Base-by-base conservation (phyloP, 108 stramenopile species). In the Aurantiochytrium sp. region DNA sequence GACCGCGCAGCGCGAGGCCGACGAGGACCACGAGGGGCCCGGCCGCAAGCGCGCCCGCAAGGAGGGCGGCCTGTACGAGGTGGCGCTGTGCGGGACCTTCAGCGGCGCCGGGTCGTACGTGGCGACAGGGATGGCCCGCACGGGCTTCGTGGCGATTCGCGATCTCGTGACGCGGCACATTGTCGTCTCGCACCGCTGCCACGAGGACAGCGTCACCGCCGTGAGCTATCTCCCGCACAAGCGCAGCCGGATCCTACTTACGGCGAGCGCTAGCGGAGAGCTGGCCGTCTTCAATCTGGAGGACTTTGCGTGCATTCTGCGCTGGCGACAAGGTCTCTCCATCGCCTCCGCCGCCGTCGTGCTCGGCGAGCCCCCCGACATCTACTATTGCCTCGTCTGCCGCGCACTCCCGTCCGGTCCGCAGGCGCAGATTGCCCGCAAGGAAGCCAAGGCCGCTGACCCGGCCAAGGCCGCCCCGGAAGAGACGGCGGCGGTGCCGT, bases 21-120 rank as follows among this genome's bases (percentile, higher is more conserved):
- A 52, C 22, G 22, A 65, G 10, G 59, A 34, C 19, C 59, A 10
- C 24, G 32, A 30, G 1, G 34, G 34, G 22, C 59, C 32, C 24
- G 59, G 59, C 32, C 73, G 73, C 39, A 48, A 48, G 73, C 42
- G 39, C 27, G 42, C 45, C 19, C 39, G 73, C 17, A 37, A 42
- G 17, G 45, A 48, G 6, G 73, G 19, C 45, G 12, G 12, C n/a
- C 36, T 6, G 17, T 15, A 39, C 73, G 73, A 81, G 45, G 73
- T 81, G 39, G 45, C 42, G 21, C 73, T 48, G 36, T 81, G 73
- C 24, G 73, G 42, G 19, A 21, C 21, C 39, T 81, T 81, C 24
- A 81, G 73, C 45, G 73, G 73, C n/a, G 42, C 15, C n/a, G 73
- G 73, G 10, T 81, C 73, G 2, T 81, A 81, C 45, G 42, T 81